These are phyloP conservation scores for Glomus cerebriforme DNA, from an alignment of 192 early-diverging fungal genomes.

Conservation along the genomic window DNA sequence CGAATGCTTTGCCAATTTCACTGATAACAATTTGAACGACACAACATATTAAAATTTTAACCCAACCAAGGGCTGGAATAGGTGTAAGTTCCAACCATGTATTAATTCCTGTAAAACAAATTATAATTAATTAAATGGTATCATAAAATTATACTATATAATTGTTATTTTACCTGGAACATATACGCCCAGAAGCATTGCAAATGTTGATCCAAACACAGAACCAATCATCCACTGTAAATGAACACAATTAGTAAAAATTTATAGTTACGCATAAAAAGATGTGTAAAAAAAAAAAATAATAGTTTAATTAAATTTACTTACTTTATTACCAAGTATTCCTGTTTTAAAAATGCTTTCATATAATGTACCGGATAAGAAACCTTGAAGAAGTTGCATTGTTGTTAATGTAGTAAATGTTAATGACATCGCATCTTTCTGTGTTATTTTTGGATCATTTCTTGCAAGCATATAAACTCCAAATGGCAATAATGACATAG, in stretches of 20 bases:
- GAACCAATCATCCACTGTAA: slow-evolving; percentile 73
- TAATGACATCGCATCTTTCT: slow-evolving; percentile 53
- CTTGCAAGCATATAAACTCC: slow-evolving; percentile 61
- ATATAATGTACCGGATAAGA: slow-evolving; percentile 75
- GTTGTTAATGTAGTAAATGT: slow-evolving; percentile 82
- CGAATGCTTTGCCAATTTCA: slow-evolving; percentile 61
- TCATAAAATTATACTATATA: neutral
- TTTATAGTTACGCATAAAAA: neutral
- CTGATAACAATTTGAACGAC: slow-evolving; percentile 57
- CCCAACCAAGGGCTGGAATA: slow-evolving; percentile 63
- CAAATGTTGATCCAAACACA: slow-evolving; percentile 67
- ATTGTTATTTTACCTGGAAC: slow-evolving; percentile 55
- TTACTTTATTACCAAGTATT: slow-evolving; percentile 62
- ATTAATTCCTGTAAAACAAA: slow-evolving; percentile 18
- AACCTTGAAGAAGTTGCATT: slow-evolving; percentile 87
- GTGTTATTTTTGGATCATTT: neutral
- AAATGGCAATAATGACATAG: slow-evolving; percentile 69
- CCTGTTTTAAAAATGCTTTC: slow-evolving; percentile 76
- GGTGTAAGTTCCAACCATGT: slow-evolving; percentile 60
- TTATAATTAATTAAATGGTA: neutral
- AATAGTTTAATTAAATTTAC: too few relatives aligned
- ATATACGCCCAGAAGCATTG: slow-evolving; percentile 81
- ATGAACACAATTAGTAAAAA: neutral
- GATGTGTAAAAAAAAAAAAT: too few relatives aligned
- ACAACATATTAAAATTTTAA: slow-evolving; percentile 60